These are phyloP conservation scores for Aspergillus texensis DNA, from an alignment of 2,329 filamentous ascomycete genomes.

Conservation along the genomic window DNA sequence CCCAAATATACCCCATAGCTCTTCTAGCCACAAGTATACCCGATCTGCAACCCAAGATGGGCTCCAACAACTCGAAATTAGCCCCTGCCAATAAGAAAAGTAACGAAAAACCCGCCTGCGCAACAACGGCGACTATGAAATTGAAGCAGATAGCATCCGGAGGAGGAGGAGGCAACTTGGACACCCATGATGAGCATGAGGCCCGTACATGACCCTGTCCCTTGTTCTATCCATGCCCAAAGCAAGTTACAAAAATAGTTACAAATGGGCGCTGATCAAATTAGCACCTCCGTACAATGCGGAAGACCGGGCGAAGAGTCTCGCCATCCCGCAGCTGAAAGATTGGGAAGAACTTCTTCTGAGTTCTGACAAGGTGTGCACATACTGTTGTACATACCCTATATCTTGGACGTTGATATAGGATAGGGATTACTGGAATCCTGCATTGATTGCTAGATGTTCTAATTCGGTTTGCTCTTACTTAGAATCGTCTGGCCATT, in stretches of 20 bases:
- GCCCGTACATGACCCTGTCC: background rate
- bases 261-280: background rate
- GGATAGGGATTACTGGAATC: background rate
- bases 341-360: background rate
- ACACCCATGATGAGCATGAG: background rate
- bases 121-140: background rate
- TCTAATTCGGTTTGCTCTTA: conserved; percentile 1
- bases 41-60: background rate
- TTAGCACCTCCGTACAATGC: conserved; percentile 2
- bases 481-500: conserved; percentile 70
- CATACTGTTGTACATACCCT: too few relatives aligned
- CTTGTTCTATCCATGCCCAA: conserved; percentile 1
- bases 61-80: conserved; percentile 1
- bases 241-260: background rate
- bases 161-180: background rate
- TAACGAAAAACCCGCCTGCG: background rate
- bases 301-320: background rate
- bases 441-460: background rate
- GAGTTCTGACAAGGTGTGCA: background rate
- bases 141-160: conserved; percentile 1
- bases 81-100: background rate
- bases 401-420: background rate
- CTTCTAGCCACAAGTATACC: background rate
- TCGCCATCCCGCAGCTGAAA: background rate
- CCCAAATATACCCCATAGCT: background rate